These are phyloP conservation scores for Nemania sp. DNA, from an alignment of 2,329 filamentous ascomycete genomes.

Conservation along the genomic window DNA sequence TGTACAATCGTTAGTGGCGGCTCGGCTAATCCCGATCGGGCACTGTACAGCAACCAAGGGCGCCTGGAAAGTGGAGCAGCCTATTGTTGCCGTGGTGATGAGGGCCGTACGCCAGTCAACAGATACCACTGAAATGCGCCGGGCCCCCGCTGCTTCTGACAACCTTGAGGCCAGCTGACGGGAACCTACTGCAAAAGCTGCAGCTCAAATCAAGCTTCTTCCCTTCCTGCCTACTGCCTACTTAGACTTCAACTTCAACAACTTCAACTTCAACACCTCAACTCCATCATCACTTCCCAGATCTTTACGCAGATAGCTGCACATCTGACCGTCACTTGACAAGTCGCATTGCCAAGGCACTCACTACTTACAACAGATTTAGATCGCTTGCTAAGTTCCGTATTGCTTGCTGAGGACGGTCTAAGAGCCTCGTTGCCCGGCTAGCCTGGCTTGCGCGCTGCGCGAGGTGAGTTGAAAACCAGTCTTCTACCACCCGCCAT, in stretches of 20 bases:
- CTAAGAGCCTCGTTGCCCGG: slow-evolving; percentile 40
- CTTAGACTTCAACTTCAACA: neutral
- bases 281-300: neutral
- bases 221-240: slow-evolving; percentile 1
- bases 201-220: slow-evolving; percentile 6
- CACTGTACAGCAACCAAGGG: slow-evolving; percentile 15
- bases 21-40: slow-evolving; percentile 10
- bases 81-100: slow-evolving; percentile 26
- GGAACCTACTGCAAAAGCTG: slow-evolving; percentile 11
- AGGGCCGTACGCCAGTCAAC: slow-evolving; percentile 17
- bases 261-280: too few species aligned
- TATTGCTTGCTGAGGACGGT: slow-evolving; percentile 41
- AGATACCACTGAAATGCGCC: slow-evolving; percentile 21
- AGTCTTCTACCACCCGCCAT: neutral
- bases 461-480: slow-evolving; percentile 40
- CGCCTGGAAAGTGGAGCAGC: neutral
- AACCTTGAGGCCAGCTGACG: neutral
- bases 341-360: slow-evolving; percentile 28
- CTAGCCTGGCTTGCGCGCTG: slow-evolving; percentile 45
- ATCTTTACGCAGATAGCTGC: neutral
- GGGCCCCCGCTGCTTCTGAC: neutral
- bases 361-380: slow-evolving; percentile 37
- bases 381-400: slow-evolving; percentile 43
- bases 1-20: slow-evolving; percentile 27
- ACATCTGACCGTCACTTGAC: slow-evolving; percentile 4